Conservation (phyloP, 306 rosid genomes). For the Corylus americana region DNA sequence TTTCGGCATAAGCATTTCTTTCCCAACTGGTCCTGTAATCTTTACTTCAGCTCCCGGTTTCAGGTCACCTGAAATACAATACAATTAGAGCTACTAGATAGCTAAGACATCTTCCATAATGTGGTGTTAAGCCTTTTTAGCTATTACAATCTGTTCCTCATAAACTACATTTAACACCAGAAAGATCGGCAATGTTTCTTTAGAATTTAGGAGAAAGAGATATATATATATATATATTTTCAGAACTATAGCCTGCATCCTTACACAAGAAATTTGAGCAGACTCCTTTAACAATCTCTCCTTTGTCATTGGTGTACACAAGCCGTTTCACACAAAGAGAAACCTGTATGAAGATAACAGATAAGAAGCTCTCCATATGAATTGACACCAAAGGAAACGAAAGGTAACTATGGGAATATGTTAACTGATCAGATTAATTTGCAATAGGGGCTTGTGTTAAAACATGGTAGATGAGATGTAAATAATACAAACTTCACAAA, state of each 20-base stretch:
- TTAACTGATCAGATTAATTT: conserved; percentile 2
- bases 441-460: conserved; percentile 2
- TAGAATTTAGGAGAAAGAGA: neutral
- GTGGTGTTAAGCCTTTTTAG: neutral
- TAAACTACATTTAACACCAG: neutral
- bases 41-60: conserved; percentile 83
- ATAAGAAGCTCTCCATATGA: conserved; percentile 8
- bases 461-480: neutral
- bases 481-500: neutral
- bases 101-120: neutral
- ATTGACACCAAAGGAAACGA: conserved; percentile 2
- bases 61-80: conserved; percentile 72
- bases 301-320: conserved; percentile 84
- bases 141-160: neutral
- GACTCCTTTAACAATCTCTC: conserved; percentile 92
- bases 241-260: conserved; percentile 30
- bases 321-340: conserved; percentile 93
- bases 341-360: conserved; percentile 57
- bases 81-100: neutral
- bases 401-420: neutral
- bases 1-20: conserved; percentile 99
- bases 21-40: conserved; percentile 93
- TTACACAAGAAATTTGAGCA: conserved; percentile 97
- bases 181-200: neutral
- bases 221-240: neutral